Evolutionary conservation across 2,329 filamentous ascomycete genomes (phyloP), one percentile per base, ranked within the genome.

Genomic region (Colletotrichum salicis): DNA sequence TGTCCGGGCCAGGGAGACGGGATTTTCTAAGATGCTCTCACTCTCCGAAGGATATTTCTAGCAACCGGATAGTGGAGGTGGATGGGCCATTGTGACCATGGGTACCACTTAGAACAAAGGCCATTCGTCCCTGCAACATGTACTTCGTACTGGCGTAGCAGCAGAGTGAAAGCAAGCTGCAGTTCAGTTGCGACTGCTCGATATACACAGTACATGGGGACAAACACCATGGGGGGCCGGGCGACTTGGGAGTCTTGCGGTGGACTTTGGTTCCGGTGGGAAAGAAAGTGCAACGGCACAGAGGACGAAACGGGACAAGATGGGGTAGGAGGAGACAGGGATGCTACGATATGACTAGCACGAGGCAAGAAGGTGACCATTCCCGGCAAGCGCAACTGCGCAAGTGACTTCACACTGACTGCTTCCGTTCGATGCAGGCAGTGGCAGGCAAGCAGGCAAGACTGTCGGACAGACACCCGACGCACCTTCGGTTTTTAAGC

Each of bases 321-420:
- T 59, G 64, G 68, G 64, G 24, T 56, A 54, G 58, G 13, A 57
- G 31, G 15, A 60, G 65, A 51, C 65, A 69, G 54, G 69, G 65
- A 55, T 69, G 54, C 45, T 15, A 69, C 29, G 55, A 51, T 69
- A 56, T 48, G 65, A 56, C 66, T 70, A 72, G 66, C 59, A 60
- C 70, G 45, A 70, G 65, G 70, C 65, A 60, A 70, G 70, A 72
- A 72, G 70, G 70, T 72, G 69, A 19, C 65, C 65, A 64, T 27
- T 27, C n/a, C 35, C 55, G 35, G 55, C 27, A 31, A 59, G 35
- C 51, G 51, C 51, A 56, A 29, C 31, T 48, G 41, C 37, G 15
- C 37, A 7, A 41, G 37, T 41, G 37, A 41, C 37, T 41, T 41
- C 37, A 41, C 37, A 41, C 15, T 19, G 6, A 13, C 15, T 19